Conservation (phyloP, 345 rosid genomes). For the Cochlearia excelsa region DNA sequence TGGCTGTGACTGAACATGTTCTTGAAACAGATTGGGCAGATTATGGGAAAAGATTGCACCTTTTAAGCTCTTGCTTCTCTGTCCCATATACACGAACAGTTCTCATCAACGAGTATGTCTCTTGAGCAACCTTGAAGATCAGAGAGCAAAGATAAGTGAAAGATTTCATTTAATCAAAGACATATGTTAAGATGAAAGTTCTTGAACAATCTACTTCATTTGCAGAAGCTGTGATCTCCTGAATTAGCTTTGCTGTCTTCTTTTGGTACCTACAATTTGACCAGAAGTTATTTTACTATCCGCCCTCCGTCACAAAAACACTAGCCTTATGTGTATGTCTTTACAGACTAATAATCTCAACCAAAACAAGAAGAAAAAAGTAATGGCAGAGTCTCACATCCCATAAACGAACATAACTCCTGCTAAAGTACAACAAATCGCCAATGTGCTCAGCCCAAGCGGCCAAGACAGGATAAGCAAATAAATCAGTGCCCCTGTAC, state of each 20-base stretch:
- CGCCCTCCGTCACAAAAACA: conserved; percentile 14
- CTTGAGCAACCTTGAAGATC: conserved; percentile 79
- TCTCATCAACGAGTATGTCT: conserved; percentile 94
- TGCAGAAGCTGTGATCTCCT: conserved; percentile 89
- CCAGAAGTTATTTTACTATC: conserved; percentile 17
- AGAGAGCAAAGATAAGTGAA: conserved; percentile 15
- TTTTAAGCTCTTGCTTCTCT: conserved; percentile 68
- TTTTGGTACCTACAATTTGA: conserved; percentile 78
- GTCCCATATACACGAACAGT: conserved; percentile 96
- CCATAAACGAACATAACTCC: conserved; percentile 78
- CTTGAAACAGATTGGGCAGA: conserved; percentile 7
- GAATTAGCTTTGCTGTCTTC: conserved; percentile 81
- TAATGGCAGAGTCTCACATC: conserved; percentile 49
- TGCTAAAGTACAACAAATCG: conserved; percentile 69
- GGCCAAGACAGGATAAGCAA: conserved; percentile 79
- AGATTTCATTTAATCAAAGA: conserved; percentile 10
- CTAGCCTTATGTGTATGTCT: conserved; percentile 5
- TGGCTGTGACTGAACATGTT: conserved; percentile 21
- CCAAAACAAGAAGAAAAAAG: conserved; percentile 12
- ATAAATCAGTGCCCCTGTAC: conserved; percentile 81
- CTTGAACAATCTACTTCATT: conserved; percentile 58
- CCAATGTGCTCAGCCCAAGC: conserved; percentile 75
- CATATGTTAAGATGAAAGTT: conserved; percentile 24
- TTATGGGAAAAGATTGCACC: conserved; percentile 40
- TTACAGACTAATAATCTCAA: conserved; percentile 14